These are phyloP conservation scores for Wickerhamiella allomyrinae DNA, from an alignment of 805 yeast genomes.

Conservation along the genomic window DNA sequence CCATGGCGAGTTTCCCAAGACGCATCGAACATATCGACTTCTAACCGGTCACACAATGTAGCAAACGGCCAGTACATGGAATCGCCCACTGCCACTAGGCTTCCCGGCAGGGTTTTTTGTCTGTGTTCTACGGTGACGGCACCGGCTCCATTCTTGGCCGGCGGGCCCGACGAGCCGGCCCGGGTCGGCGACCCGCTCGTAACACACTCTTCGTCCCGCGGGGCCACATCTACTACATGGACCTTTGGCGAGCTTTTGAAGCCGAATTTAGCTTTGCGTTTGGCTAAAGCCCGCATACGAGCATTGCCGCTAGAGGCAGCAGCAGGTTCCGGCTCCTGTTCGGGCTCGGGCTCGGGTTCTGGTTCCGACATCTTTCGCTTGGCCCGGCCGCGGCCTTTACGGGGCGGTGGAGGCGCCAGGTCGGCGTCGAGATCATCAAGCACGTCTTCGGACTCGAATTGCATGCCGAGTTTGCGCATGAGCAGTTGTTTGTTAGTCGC, in stretches of 20 bases:
- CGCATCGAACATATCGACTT: slow-evolving; percentile 68
- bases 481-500: slow-evolving; percentile 22
- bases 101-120: slow-evolving; percentile 41
- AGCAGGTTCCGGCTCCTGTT: slow-evolving; percentile 7
- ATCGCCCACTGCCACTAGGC: slow-evolving; percentile 55
- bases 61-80: slow-evolving; percentile 84
- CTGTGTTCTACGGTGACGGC: slow-evolving; percentile 46
- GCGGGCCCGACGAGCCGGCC: slow-evolving; percentile 13
- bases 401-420: slow-evolving; percentile 16
- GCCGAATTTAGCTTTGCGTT: slow-evolving; percentile 61
- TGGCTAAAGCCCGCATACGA: slow-evolving; percentile 87
- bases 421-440: slow-evolving; percentile 22
- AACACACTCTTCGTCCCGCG: slow-evolving; percentile 9
- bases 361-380: slow-evolving; percentile 6
- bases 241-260: slow-evolving; percentile 23
- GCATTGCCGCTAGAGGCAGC: slow-evolving; percentile 26
- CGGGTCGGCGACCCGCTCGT: slow-evolving; percentile 6
- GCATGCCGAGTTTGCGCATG: slow-evolving; percentile 31
- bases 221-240: slow-evolving; percentile 22
- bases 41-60: slow-evolving; percentile 71
- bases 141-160: slow-evolving; percentile 10
- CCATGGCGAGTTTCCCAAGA: slow-evolving; percentile 96
- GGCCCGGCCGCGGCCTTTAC: slow-evolving; percentile 3
- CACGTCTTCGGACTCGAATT: slow-evolving; percentile 26
- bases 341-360: slow-evolving; percentile 6